Conservation (phyloP, 371 early-diverging fungal genomes). For the Coemansia sp. region DNA sequence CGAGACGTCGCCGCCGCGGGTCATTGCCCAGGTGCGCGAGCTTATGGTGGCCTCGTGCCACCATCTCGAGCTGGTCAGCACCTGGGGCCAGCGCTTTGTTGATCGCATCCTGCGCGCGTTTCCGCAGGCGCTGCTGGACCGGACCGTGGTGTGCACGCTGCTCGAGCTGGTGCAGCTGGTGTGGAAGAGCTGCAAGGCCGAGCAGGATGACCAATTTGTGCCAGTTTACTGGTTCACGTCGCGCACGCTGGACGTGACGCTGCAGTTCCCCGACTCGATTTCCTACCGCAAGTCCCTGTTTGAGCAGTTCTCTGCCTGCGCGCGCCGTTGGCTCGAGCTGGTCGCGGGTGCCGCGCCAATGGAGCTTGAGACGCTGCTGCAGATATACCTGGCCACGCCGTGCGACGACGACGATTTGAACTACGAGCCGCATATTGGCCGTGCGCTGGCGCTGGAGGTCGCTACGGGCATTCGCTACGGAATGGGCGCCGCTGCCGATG, state of each 20-base stretch:
- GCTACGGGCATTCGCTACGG: conserved; percentile 45
- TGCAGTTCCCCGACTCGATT: conserved; percentile 76
- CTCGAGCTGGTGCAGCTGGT: conserved; percentile 76
- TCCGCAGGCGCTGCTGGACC: conserved; percentile 76
- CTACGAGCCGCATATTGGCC: conserved; percentile 67
- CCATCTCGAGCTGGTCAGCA: conserved; percentile 64
- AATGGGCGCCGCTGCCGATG: conserved; percentile 7
- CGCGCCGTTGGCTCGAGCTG: conserved; percentile 65
- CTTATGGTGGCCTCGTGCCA: conserved; percentile 68
- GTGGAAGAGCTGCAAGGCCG: conserved; percentile 80
- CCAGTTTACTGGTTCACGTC: conserved; percentile 75
- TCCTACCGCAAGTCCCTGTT: conserved; percentile 70
- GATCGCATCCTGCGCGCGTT: conserved; percentile 51
- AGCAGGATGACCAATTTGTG: conserved; percentile 76
- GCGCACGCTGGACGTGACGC: conserved; percentile 59
- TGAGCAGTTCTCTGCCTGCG: conserved; percentile 61
- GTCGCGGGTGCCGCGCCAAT: conserved; percentile 49
- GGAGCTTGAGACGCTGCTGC: conserved; percentile 66
- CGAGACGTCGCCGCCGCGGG: neutral
- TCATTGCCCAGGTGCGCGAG: conserved; percentile 57
- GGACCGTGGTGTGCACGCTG: conserved; percentile 58
- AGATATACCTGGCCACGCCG: conserved; percentile 64
- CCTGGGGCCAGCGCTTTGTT: conserved; percentile 56
- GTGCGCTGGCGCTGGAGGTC: conserved; percentile 70
- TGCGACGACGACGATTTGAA: conserved; percentile 54